Base-by-base conservation (phyloP, 1,284 basidiomycete species). In the Ustilago loliicola region DNA sequence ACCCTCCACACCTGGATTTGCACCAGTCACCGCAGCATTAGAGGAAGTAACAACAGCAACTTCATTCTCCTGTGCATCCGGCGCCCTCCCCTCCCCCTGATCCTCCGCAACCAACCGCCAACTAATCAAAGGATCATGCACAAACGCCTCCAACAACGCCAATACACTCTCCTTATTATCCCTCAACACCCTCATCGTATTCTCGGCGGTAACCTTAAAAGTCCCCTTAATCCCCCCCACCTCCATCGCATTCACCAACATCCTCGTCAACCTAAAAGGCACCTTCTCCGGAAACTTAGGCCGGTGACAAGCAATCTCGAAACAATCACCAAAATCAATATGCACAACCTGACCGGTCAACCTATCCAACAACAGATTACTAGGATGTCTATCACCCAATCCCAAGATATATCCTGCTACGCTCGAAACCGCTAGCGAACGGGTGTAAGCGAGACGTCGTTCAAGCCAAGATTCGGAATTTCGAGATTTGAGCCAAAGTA, bases 201-300 rank as follows among this genome's bases (percentile, higher is more conserved):
- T 96, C 86, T 98, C 96, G 88, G 95, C 97, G 11, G 94, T 96
- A 80, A 93, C 92, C 83, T 94, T 91, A 90, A 96, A 99, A 82
- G 95, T 97, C 42, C 97, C 97, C 85, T 98, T 94, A 80, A 99
- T 96, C 21, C 97, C 97, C 75, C 90, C 86, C 73, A 94, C 94
- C 90, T 99, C 97, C 97, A 99, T 99, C 2, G 97, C 97, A 86
- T 98, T 95, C 32, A 95, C 97, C 67, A 99, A 90, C 97, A 99
- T 99, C 78, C 97, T 90, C 13, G 97, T 99, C 76, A 99, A 89
- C 54, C 97, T 91, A 92, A 99, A 99, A 0, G 97, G 97, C 61
- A 99, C 95, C 87, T 94, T 97, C 88, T 99, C 97, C 0, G 97
- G 97, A 89, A 96, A 99, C 88, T 99, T 99, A 88, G 98, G 94